Evolutionary conservation across 305 asterid species (phyloP), one percentile per base, ranked within the genome.

Genomic region (Solanum hybrid): DNA sequence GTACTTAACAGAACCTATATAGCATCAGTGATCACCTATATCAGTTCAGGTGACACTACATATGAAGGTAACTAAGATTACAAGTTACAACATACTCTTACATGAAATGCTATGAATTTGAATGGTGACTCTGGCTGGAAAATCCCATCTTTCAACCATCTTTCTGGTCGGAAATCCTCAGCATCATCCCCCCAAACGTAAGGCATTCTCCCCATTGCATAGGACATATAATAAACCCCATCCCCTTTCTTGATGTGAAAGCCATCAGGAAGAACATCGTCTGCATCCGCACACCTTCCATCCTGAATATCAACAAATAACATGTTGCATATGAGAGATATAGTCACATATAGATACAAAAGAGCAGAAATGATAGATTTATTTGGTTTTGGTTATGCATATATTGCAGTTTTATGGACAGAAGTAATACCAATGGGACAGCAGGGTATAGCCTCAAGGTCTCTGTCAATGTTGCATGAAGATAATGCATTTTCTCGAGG

Each of bases 361-460:
- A 26, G 10, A 26, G 10, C 0, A 24, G 26, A 37, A 34, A 39
- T 36, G 24, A 7, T 15, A 12, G 1, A 33, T 9, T 15, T 2
- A 3, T n/a, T 73, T 34, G 22, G 36, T 17, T 68, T 82, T 29
- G 13, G 22, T 38, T 38, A 1, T 24, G 37, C 7, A 82, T 39
- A 82, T 7, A 8, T 82, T 39, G 87, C n/a, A 27, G 33, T 12
- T 37, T 37, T 14, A 26, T 72, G 81, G 32, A 38, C 32, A 75
- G 37, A 80, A 27, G 38, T 15, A 15, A 1, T 95, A 96, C 98
- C 93, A 92, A 89, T 29, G 98, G 98, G 32, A 95, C 97, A 4
- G 95, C 98, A 89, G 97, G 98, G 89, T 93, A 95, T 4, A 96
- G 94, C 94, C 97, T 95, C 91, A 96, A 89, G 84, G 97, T 95